Conservation (phyloP, 1,284 basidiomycete species). For the Moesziomyces globuligerus region DNA sequence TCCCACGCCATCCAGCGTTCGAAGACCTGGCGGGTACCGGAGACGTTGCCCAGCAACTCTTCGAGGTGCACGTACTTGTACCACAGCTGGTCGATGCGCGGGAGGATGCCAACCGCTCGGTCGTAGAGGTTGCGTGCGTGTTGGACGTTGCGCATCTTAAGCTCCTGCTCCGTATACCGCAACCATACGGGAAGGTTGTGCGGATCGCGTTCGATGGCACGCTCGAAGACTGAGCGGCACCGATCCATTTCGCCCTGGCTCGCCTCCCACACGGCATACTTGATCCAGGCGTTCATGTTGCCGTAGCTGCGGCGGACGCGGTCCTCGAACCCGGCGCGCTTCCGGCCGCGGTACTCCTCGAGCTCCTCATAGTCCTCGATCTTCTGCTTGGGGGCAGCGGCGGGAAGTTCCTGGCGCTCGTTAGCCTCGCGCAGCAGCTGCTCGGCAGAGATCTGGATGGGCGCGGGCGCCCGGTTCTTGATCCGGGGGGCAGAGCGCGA, state of each 20-base stretch:
- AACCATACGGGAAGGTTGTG: constrained; percentile 90
- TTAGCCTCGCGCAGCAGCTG: constrained; percentile 97
- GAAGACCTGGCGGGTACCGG: constrained; percentile 94
- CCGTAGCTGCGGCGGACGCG: constrained; percentile 87
- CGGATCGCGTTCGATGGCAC: constrained; percentile 93
- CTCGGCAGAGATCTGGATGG: constrained; percentile 96
- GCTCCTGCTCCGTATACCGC: constrained; percentile 96
- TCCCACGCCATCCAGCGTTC: constrained; percentile 99
- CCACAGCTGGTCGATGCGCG: constrained; percentile 86
- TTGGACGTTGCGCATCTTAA: constrained; percentile 95
- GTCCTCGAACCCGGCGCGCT: constrained; percentile 96
- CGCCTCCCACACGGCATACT: constrained; percentile 80
- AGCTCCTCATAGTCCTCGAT: constrained; percentile 98
- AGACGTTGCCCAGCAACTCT: constrained; percentile 93
- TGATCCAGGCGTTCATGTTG: constrained; percentile 72
- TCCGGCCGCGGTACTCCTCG: constrained; percentile 91
- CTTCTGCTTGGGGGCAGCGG: constrained; percentile 70
- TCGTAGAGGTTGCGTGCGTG: constrained; percentile 97
- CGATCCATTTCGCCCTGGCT: constrained; percentile 81
- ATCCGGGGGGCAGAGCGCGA: constrained; percentile 73
- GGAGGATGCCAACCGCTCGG: constrained; percentile 92
- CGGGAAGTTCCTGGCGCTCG: constrained; percentile 91
- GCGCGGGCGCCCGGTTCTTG: constrained; percentile 92
- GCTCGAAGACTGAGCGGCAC: constrained; percentile 91
- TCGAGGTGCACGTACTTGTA: constrained; percentile 99